Evolutionary conservation across 208 protist species (phyloP).

Genomic region (Leishmania tropica): DNA sequence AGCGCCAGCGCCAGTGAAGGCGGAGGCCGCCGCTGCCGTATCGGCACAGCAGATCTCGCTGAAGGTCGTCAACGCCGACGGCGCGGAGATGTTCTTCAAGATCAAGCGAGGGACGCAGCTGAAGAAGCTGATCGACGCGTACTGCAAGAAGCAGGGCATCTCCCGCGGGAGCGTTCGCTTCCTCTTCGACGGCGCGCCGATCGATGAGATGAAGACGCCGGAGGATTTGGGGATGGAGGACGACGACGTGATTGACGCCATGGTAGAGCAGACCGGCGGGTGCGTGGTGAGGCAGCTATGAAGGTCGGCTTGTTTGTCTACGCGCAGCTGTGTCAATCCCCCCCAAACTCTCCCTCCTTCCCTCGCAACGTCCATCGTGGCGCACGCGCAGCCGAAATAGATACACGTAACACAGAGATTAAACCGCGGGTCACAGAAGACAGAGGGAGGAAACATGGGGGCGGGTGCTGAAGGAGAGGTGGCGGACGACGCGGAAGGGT

Average conservation of each 20-base stretch:
- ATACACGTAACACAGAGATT: neutral
- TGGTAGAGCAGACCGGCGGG: conserved; percentile 83
- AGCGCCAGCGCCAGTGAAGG: conserved; percentile 50
- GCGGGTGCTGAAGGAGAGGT: neutral
- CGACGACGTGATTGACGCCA: conserved; percentile 95
- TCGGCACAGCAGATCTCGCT: conserved; percentile 80
- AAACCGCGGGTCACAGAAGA: neutral
- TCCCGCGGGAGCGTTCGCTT: conserved; percentile 92
- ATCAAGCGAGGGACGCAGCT: conserved; percentile 95
- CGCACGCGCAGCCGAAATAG: neutral
- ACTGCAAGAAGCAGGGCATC: conserved; percentile 96
- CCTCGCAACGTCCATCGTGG: neutral
- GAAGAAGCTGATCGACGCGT: conserved; percentile 97
- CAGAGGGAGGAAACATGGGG: too few relatives aligned
- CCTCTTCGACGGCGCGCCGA: conserved; percentile 94
- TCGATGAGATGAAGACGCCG: conserved; percentile 93
- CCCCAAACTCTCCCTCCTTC: too few relatives aligned
- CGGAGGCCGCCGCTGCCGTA: conserved; percentile 42
- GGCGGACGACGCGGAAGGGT: neutral
- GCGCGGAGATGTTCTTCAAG: conserved; percentile 97
- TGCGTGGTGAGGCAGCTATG: neutral
- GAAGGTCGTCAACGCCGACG: conserved; percentile 93
- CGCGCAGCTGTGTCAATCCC: neutral
- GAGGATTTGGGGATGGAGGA: conserved; percentile 95
- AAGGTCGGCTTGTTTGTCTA: neutral